These are phyloP conservation scores for Cryptosporidium felis DNA, from an alignment of 169 alveolate genomes.

Conservation along the genomic window DNA sequence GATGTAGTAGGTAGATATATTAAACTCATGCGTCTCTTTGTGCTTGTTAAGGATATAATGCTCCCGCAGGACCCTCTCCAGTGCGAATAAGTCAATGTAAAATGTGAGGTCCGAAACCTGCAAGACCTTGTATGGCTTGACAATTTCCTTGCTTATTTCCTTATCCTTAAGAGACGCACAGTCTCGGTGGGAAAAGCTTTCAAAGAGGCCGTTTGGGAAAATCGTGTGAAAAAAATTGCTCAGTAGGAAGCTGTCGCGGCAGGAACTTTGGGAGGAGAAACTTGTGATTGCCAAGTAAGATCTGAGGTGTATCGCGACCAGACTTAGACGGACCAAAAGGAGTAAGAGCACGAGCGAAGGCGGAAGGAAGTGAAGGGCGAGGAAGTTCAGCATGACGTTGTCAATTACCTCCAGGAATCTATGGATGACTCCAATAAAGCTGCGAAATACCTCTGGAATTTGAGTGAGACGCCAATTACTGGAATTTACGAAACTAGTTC, in stretches of 20 bases:
- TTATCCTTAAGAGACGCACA: background rate
- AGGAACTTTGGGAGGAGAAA: background rate
- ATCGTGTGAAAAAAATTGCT: background rate
- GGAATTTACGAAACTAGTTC: no score
- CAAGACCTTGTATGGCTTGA: constrained; percentile 16
- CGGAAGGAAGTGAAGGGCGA: background rate
- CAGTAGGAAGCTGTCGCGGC: constrained; percentile 1
- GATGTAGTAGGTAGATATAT: constrained; percentile 20
- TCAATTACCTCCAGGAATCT: constrained; percentile 12
- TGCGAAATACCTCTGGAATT: background rate
- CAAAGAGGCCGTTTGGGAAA: background rate
- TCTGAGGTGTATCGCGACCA: constrained; percentile 6
- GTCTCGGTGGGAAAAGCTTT: background rate
- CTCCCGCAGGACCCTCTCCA: background rate
- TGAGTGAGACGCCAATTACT: background rate
- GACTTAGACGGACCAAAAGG: constrained; percentile 2
- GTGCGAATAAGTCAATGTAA: background rate
- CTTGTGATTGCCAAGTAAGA: constrained; percentile 7
- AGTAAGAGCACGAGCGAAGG: background rate
- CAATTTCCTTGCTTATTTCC: background rate
- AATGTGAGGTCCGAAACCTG: constrained; percentile 29
- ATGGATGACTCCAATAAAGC: background rate
- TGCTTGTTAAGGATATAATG: constrained; percentile 17
- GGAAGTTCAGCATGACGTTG: background rate
- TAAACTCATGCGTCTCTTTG: constrained; percentile 55